A percentile compares a stretch with the other conserved stretches of the same genome.
phyloP scores from a whole-genome alignment of 306 rosid species.

The Rosa persica region DNA sequence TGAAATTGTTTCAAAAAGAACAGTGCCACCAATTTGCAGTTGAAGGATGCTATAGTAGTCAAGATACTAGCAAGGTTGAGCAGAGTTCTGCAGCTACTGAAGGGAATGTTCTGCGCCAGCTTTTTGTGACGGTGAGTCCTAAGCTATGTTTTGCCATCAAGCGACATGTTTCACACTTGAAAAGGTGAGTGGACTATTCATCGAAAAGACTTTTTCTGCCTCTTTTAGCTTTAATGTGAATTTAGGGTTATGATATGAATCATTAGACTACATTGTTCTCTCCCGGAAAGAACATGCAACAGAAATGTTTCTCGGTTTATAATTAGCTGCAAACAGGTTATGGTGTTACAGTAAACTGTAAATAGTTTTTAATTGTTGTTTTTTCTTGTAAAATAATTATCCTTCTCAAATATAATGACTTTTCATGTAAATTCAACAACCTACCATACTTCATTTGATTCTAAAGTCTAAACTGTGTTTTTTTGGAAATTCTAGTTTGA shows the following conservation, averaged over 20 bases:
- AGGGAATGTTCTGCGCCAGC: constrained; percentile 44
- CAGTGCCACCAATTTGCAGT: constrained; percentile 35
- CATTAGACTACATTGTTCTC: not conserved
- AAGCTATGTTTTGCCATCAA: constrained; percentile 70
- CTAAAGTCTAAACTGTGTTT: not conserved
- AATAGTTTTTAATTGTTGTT: not conserved
- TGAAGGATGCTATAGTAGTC: constrained; percentile 30
- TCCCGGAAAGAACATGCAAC: not conserved
- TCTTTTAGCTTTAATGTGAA: not conserved
- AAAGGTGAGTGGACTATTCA: constrained; percentile 46
- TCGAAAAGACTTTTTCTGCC: not conserved
- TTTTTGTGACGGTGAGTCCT: constrained; percentile 83
- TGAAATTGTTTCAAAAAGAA: constrained; percentile 69
- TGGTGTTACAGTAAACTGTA: not conserved
- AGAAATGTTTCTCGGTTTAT: not conserved
- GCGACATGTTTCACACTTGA: constrained; percentile 59
- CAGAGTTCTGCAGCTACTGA: constrained; percentile 26
- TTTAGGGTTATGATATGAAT: not conserved
- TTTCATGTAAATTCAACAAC: not conserved
- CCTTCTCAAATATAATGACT: not conserved
- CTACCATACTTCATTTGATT: not conserved
- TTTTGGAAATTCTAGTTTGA: too few species aligned
- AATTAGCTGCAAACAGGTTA: not conserved
- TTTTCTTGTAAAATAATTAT: not conserved
- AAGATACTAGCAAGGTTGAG: not conserved